Evolutionary conservation across 805 yeast species (phyloP), one percentile per base, ranked within the genome.

Genomic region (Starmerella floricola): DNA sequence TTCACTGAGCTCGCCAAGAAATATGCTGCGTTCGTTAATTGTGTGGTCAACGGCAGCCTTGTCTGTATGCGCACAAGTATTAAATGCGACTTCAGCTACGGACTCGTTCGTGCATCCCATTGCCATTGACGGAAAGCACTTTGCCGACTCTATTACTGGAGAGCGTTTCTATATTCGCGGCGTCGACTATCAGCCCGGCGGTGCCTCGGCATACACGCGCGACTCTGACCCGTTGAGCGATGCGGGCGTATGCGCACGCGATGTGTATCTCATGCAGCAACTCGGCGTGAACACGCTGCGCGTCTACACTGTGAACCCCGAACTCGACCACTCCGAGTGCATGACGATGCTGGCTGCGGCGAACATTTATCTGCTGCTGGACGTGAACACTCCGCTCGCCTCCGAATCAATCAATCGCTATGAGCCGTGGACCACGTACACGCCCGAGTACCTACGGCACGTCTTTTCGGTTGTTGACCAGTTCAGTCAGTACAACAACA

Each of bases 121-220:
- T 36, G 71, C 66, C 17, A 68, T 81, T 6, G 63, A 68, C 42
- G 91, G 84, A 2, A 73, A 76, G 24, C 80, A 78, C 53, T 88
- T 88, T 55, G 68, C 76, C 39, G 86, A 87, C 54, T 69, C 85
- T 1, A 72, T 75, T 6, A 82, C 94, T 1, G 67, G 73, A 27
- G 76, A 78, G 46, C 52, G 77, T 76, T 87, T 88, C 56, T 78
- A 69, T 53, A 70, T 87, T 29, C 78, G 74, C 60, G 97, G 97
- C 16, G 81, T 88, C 1, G 97, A 88, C 60, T 87, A 87, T 57
- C 96, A 88, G 56, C 96, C 96, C 0, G 96, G 96, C 8, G 97
- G 96, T 0, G 78, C 94, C 0, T 78, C 94, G 0, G 87, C 78
- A 1, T 59, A 56, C 40, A 0, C 77, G 76, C 19, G 64, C 46